phyloP scores from a whole-genome alignment of 148 eudicot genomes.

The Persicaria maculosa region DNA sequence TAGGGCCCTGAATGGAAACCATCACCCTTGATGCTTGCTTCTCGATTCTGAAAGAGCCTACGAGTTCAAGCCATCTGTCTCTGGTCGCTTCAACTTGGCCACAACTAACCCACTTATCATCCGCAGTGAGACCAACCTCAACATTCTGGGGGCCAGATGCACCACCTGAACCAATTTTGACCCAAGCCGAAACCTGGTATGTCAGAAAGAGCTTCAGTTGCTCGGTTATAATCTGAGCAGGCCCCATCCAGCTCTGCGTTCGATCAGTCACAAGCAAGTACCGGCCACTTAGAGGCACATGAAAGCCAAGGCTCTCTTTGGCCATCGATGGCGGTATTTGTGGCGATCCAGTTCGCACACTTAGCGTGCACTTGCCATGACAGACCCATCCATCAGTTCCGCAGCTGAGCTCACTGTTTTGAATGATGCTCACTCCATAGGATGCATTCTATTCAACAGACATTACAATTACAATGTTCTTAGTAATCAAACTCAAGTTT shows the following conservation, averaged over 20 bases:
- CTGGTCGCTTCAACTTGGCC: constrained; percentile 65
- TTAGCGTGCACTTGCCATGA: constrained; percentile 69
- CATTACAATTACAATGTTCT: background rate
- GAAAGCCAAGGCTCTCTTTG: constrained; percentile 50
- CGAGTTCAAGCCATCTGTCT: constrained; percentile 77
- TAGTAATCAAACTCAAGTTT: background rate
- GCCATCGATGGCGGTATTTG: constrained; percentile 84
- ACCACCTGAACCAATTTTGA: constrained; percentile 41
- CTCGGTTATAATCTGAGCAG: constrained; percentile 83
- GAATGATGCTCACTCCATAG: constrained; percentile 62
- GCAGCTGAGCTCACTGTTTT: constrained; percentile 56
- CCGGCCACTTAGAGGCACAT: constrained; percentile 57
- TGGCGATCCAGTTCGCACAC: constrained; percentile 60
- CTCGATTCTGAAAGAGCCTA: constrained; percentile 85
- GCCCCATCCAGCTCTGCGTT: constrained; percentile 95
- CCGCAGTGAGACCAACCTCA: constrained; percentile 64
- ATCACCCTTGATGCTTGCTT: constrained; percentile 59
- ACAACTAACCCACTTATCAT: constrained; percentile 79
- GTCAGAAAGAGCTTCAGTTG: constrained; percentile 62
- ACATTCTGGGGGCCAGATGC: constrained; percentile 62
- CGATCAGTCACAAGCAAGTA: constrained; percentile 67
- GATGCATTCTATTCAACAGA: constrained; percentile 32
- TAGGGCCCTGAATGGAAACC: constrained; percentile 85
- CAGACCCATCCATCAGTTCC: constrained; percentile 72
- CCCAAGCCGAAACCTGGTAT: constrained; percentile 96